Evolutionary conservation across 805 yeast species (phyloP).

Genomic region (Suhomyces tanzawaensis): DNA sequence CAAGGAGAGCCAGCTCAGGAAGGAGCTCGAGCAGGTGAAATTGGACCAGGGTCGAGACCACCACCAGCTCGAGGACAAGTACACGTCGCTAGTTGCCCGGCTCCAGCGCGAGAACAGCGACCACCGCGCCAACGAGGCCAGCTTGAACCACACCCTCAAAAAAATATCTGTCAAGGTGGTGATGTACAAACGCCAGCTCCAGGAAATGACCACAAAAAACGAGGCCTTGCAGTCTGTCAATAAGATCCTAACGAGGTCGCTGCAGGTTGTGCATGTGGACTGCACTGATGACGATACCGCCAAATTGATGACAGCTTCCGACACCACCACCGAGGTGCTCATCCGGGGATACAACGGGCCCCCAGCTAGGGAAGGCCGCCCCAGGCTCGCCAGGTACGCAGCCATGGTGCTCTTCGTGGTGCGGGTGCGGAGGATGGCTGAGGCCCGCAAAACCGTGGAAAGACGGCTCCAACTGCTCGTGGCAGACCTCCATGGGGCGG

Average conservation of each 20-base stretch:
- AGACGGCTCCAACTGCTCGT: background rate
- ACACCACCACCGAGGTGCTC: conserved; percentile 5
- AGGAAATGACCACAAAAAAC: conserved; percentile 7
- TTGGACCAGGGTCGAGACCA: background rate
- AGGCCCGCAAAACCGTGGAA: background rate
- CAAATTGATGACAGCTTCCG: background rate
- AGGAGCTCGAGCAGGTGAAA: conserved; percentile 1
- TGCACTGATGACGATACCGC: background rate
- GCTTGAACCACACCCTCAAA: conserved; percentile 4
- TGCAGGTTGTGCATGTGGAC: background rate
- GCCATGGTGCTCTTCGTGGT: background rate
- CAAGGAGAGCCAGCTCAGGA: background rate
- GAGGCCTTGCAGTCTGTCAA: conserved; percentile 7
- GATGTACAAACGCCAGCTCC: conserved; percentile 8
- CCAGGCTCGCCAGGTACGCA: background rate
- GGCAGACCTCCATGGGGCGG: no score
- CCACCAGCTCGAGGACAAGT: background rate
- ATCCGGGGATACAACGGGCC: conserved; percentile 4
- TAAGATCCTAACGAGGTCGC: background rate
- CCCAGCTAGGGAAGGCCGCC: background rate
- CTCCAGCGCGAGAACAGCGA: background rate
- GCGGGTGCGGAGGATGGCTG: background rate
- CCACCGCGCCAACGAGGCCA: background rate
- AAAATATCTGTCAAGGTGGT: conserved; percentile 8
- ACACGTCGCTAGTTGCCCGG: background rate